Evolutionary conservation across 305 asterid genomes (phyloP).

Genomic region (Fraxinus sp.): DNA sequence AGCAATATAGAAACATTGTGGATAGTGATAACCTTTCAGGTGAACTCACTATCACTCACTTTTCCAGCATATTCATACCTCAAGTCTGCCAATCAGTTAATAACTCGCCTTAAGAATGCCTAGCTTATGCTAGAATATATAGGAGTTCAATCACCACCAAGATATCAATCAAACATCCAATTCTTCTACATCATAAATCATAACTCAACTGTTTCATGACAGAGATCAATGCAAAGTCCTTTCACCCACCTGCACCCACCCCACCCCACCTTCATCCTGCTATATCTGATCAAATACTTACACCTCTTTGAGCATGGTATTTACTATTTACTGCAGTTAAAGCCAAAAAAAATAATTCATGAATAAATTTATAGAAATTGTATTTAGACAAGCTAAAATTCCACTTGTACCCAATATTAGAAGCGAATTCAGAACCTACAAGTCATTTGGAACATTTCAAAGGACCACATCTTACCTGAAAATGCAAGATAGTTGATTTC

Average conservation of each 20-base stretch:
- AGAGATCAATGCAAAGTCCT: neutral
- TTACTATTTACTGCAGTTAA: neutral
- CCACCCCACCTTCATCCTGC: neutral
- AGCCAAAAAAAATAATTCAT: neutral
- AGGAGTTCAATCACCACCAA: neutral
- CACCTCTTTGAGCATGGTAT: neutral
- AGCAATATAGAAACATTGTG: neutral
- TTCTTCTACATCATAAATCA: neutral
- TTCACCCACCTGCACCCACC: neutral
- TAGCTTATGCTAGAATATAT: constrained; percentile 1
- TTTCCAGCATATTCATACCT: constrained; percentile 18
- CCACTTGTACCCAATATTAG: constrained; percentile 5
- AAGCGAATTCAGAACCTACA: neutral
- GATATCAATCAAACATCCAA: neutral
- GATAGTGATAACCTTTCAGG: neutral
- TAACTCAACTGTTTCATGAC: neutral
- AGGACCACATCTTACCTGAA: constrained; percentile 43
- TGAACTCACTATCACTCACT: neutral
- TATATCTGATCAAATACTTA: neutral
- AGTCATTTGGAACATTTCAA: neutral
- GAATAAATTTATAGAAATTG: neutral
- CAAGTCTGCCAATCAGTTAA: constrained; percentile 6
- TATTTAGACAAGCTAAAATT: neutral
- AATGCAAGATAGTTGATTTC: constrained; percentile 66
- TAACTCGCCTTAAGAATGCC: constrained; percentile 1